Conservation (phyloP, 2,329 filamentous ascomycete genomes). For the Xylaria sp. region DNA sequence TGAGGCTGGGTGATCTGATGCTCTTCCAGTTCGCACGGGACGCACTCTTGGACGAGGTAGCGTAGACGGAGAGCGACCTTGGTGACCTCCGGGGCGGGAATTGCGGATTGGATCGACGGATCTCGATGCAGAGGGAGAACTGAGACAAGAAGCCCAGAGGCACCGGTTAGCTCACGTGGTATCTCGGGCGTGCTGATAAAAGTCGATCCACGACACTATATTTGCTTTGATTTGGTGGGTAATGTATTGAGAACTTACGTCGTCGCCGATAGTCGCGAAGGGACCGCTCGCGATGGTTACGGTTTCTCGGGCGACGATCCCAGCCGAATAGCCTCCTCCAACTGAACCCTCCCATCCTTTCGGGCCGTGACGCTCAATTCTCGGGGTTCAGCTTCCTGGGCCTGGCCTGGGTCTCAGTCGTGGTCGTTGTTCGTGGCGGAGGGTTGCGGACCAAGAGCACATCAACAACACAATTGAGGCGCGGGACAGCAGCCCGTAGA, state of each 20-base stretch:
- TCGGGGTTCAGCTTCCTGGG: neutral
- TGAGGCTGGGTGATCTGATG: slow-evolving; percentile 80
- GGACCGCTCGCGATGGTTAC: slow-evolving; percentile 52
- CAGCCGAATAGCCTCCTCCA: slow-evolving; percentile 52
- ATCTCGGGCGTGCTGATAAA: neutral
- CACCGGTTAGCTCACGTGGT: neutral
- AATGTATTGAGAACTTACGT: slow-evolving; percentile 50
- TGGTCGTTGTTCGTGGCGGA: neutral
- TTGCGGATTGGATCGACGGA: slow-evolving; percentile 70
- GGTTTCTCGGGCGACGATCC: slow-evolving; percentile 49
- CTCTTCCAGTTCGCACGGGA: slow-evolving; percentile 90
- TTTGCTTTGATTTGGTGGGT: neutral
- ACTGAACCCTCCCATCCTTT: slow-evolving; percentile 47
- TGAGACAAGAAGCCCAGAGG: slow-evolving; percentile 48
- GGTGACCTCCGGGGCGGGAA: slow-evolving; percentile 83
- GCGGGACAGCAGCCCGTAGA: neutral
- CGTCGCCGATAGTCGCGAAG: slow-evolving; percentile 58
- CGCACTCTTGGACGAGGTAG: slow-evolving; percentile 87
- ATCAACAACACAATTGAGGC: neutral
- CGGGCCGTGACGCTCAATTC: neutral
- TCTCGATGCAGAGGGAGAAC: slow-evolving; percentile 74
- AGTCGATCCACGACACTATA: neutral
- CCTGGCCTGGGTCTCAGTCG: neutral
- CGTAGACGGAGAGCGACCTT: slow-evolving; percentile 90
- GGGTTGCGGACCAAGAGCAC: neutral